Base-by-base conservation (phyloP, 495 filamentous ascomycete genomes). In the Hyaloscypha bicolor region DNA sequence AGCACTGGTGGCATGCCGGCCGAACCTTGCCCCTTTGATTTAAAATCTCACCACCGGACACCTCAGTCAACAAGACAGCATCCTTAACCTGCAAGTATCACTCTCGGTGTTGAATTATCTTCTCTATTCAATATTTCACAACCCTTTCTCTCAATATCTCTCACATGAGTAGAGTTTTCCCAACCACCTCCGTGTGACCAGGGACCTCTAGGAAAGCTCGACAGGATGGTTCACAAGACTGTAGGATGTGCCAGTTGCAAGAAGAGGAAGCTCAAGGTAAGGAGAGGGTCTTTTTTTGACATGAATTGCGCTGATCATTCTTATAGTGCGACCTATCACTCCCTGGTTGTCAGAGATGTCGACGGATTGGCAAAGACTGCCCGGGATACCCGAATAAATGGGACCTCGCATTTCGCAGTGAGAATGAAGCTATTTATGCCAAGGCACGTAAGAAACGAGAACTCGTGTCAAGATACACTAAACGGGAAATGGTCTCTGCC, bases 331-430 rank as follows among this genome's bases (percentile, higher is more conserved):
- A 65, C 51, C 19, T 42, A 30, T 39, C 63, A 2, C 63, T 31
- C 8, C 63, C 63, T 3, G 16, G 11, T 16, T 65, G 63, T n/a
- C 29, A 59, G 31, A 19, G 37, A 32, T 65, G 63, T 39, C 12
- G 29, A 16, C 42, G 21, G 55, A 59, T 65, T 59, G 63, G 63
- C 12, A 65, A 65, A 51, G 30, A 14, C 22, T 65, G 63, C 29
- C 55, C 63, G 6, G 63, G 63, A 48, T 65, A 65, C 35, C 33
- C 42, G 2, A 21, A 32, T 48, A 33, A 58, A 9, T 65, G 63
- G 63, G 63, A 65, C 35, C 63, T 65, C 6, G 33, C 55, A 4
- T 48, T 58, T 48, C 63, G 63, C 9, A 31, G 35, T 32, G 63
- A 65, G 45, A 65, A 65, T 30, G 30, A 0, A 4, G 4, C 22